These are phyloP conservation scores for Citrus inodora DNA, from an alignment of 345 rosid genomes.

Conservation along the genomic window DNA sequence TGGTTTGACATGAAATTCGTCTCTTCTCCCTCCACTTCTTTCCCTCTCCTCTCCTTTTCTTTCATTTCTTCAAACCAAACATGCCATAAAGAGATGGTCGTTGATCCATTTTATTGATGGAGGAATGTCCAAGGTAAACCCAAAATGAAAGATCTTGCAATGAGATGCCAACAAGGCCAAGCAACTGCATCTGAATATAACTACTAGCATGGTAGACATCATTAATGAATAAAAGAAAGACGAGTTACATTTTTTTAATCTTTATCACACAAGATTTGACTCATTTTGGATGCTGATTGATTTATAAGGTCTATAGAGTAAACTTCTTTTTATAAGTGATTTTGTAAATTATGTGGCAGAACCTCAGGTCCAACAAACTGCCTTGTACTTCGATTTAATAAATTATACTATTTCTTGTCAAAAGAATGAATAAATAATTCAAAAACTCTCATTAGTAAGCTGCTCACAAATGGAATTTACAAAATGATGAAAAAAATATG, in stretches of 20 bases:
- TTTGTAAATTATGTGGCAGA: not conserved
- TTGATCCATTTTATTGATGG: not conserved
- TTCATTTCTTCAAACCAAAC: no score
- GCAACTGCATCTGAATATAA: not conserved
- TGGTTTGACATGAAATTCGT: no score
- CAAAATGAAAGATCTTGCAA: not conserved
- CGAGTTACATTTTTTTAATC: not conserved
- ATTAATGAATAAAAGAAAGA: not conserved
- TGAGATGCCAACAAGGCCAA: not conserved
- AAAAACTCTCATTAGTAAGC: not conserved
- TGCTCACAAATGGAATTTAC: not conserved
- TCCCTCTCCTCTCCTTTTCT: no score
- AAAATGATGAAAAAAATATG: not conserved
- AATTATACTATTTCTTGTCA: not conserved
- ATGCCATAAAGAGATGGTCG: not conserved
- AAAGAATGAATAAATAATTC: not conserved
- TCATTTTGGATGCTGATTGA: not conserved
- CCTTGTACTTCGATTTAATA: not conserved
- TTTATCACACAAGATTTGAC: not conserved
- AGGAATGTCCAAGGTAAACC: conserved; percentile 2
- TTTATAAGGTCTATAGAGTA: not conserved
- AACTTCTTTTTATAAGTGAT: not conserved
- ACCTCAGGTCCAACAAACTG: not conserved
- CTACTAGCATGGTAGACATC: not conserved
- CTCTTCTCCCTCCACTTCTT: no score